Percentiles rank a stretch among this genome's conserved stretches.
Evolutionary conservation across 1,284 basidiomycete species (phyloP).

Genomic region (Papiliotrema laurentii): DNA sequence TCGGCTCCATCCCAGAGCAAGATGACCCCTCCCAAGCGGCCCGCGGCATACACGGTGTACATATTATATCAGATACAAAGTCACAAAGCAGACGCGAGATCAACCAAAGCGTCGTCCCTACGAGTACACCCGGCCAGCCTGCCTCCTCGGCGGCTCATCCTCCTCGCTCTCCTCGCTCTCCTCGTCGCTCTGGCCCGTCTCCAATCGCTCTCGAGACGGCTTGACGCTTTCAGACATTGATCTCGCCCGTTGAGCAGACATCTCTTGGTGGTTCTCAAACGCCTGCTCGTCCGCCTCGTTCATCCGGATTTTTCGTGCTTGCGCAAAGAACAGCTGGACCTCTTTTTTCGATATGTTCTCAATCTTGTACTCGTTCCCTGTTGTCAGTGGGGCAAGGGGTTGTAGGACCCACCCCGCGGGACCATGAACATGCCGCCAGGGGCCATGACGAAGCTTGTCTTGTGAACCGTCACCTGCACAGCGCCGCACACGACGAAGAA

Average conservation of each 20-base stretch:
- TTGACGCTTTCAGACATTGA: not conserved
- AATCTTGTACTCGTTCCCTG: conserved; percentile 86
- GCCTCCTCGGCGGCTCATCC: not conserved
- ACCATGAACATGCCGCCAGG: conserved; percentile 85
- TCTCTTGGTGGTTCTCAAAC: conserved; percentile 1
- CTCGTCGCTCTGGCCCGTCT: no score
- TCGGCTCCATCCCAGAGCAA: no score
- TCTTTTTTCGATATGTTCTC: conserved; percentile 77
- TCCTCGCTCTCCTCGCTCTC: not conserved
- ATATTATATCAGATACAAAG: no score
- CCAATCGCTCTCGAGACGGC: not conserved
- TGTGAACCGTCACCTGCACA: conserved; percentile 76
- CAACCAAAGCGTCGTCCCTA: no score
- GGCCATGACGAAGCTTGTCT: conserved; percentile 69
- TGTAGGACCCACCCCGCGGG: conserved; percentile 64
- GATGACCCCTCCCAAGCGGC: no score
- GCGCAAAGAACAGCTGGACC: conserved; percentile 85
- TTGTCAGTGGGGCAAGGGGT: conserved; percentile 2
- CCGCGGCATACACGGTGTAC: no score
- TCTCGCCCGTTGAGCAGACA: not conserved
- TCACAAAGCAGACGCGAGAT: no score
- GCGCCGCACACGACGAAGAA: conserved; percentile 86
- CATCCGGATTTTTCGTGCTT: conserved; percentile 68
- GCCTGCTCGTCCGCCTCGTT: conserved; percentile 43
- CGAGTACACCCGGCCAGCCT: no score